Evolutionary conservation across 75 land plant species (phyloP).

Genomic region (Cryptomeria japonica): DNA sequence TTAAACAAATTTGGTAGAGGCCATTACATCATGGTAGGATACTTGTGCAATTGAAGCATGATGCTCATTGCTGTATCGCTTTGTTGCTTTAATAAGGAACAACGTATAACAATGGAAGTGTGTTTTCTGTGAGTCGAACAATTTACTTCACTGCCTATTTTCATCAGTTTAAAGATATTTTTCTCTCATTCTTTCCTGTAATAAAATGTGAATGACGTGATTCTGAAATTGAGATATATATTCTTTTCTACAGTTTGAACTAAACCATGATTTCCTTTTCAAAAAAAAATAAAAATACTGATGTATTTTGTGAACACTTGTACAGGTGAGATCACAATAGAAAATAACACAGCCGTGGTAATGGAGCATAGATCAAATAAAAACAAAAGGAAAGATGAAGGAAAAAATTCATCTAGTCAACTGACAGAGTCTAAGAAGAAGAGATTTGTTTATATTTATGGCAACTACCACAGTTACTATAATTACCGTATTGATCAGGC

Average conservation of each 20-base stretch:
- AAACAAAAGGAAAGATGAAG: conserved; percentile 4
- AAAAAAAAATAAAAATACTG: background rate
- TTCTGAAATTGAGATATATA: background rate
- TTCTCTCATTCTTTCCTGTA: background rate
- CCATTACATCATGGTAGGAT: background rate
- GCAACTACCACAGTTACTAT: conserved; percentile 86
- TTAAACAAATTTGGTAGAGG: too few species aligned
- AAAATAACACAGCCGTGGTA: background rate
- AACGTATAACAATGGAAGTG: background rate
- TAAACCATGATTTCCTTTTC: background rate
- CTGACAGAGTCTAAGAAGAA: conserved; percentile 15
- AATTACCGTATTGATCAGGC: conserved; percentile 74
- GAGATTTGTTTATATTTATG: conserved; percentile 50
- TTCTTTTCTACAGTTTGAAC: background rate
- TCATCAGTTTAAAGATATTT: background rate
- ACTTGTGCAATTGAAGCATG: background rate
- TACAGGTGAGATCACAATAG: conserved; percentile 3
- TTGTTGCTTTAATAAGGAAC: background rate
- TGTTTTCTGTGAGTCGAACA: background rate
- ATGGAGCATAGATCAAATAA: conserved; percentile 2
- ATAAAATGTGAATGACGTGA: background rate
- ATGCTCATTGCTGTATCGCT: background rate
- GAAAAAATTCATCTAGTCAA: background rate
- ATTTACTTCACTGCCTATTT: background rate
- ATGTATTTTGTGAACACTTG: background rate